Base-by-base conservation (phyloP, 2,329 filamentous ascomycete species). In the Aspergillaceae sp. region DNA sequence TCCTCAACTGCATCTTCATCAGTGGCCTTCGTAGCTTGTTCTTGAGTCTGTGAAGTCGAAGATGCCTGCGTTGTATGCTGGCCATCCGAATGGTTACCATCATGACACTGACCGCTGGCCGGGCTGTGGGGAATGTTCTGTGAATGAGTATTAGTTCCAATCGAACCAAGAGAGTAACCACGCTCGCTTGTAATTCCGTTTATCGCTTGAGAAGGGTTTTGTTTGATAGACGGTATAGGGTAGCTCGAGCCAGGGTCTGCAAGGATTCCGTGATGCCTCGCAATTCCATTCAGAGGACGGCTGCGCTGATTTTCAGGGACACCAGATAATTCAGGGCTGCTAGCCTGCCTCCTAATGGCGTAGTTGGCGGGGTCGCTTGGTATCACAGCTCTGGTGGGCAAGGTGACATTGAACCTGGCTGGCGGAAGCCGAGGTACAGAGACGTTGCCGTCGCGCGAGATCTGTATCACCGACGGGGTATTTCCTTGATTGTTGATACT, bases 361-460 rank as follows among this genome's bases (percentile, higher is more conserved):
- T 38, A 27, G 27, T 38, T 19, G 36, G 28, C 40, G 19, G 28
- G 40, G 5, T 30, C 40, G 30, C 40, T 41, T 9, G 29, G n/a
- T 11, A 10, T 41, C 29, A 32, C 7, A 4, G 7, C 7, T 46
- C 48, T 19, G 49, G 38, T 27, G 51, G 52, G 10, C 42, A 57
- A 35, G 5, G 45, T 36, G 7, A 53, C 53, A 11, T 44, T 53
- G 43, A 57, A 59, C 34, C 46, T 45, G 30, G 56, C 56, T 11
- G 56, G 54, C 10, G 53, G 56, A 1, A 59, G 48, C 7, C 46
- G 28, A 28, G 58, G 58, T 11, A 49, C 44, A 26, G 41, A 28
- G 5, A 58, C 40, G 10, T 19, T 26, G 8, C 53, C 52, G 6
- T 53, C 38, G 37, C 56, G 50, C 3, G 48, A 51, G 7, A 60